Conservation (phyloP, 1,139 yeast species). For the Taphrina communis region DNA sequence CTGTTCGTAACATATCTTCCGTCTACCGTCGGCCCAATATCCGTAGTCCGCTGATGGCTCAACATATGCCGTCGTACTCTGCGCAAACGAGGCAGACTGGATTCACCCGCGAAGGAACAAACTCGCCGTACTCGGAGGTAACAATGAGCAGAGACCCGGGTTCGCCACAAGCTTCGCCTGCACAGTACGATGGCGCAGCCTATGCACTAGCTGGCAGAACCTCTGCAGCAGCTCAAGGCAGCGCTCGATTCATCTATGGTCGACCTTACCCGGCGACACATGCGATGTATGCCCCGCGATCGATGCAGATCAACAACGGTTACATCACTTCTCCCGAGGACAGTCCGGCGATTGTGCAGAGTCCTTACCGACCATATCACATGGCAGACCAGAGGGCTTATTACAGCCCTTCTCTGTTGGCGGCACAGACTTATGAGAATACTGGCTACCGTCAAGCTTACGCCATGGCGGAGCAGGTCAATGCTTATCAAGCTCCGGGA, state of each 20-base stretch:
- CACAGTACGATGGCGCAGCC: neutral
- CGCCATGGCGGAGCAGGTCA: slow-evolving; percentile 4
- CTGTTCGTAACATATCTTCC: neutral
- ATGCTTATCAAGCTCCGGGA: neutral
- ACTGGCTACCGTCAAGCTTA: neutral
- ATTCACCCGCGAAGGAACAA: neutral
- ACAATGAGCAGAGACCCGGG: neutral
- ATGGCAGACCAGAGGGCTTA: slow-evolving; percentile 7
- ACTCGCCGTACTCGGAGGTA: slow-evolving; percentile 1
- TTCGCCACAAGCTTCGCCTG: neutral
- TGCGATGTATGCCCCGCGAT: slow-evolving; percentile 1
- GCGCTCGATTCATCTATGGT: neutral
- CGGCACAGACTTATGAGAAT: neutral
- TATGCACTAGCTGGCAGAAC: neutral
- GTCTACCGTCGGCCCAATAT: neutral
- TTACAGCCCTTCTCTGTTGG: neutral
- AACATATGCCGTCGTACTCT: neutral
- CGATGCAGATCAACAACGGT: neutral
- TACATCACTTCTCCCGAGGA: neutral
- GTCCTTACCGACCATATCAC: slow-evolving; percentile 4
- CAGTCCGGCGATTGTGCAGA: neutral
- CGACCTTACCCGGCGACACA: slow-evolving; percentile 7
- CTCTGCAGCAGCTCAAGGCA: slow-evolving; percentile 11
- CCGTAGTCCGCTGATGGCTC: slow-evolving; percentile 6
- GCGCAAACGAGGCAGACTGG: slow-evolving; percentile 2